Conservation (phyloP, 208 protist species). For the Spongospora subterranea region DNA sequence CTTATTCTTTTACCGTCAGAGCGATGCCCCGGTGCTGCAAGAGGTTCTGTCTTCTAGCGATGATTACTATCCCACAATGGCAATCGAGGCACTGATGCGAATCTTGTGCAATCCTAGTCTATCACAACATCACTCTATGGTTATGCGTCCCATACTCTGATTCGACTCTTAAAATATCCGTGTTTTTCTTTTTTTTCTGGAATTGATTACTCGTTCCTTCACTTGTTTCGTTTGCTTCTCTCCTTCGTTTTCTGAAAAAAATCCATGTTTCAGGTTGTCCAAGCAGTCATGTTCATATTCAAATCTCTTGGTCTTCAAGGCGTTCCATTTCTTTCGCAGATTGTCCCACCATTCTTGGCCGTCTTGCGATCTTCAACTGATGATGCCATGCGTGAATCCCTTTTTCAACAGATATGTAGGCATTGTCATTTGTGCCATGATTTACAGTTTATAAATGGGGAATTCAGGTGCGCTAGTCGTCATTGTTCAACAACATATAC, state of each 20-base stretch:
- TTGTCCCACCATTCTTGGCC: conserved; percentile 83
- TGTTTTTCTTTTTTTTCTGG: no score
- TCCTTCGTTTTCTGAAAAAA: background rate
- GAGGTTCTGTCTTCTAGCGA: conserved; percentile 66
- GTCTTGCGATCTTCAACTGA: conserved; percentile 73
- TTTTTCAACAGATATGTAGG: conserved; percentile 72
- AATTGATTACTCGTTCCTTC: no score
- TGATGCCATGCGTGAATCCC: conserved; percentile 72
- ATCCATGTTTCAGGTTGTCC: conserved; percentile 64
- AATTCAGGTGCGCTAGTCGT: conserved; percentile 74
- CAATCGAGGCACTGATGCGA: conserved; percentile 80
- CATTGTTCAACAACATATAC: conserved; percentile 83
- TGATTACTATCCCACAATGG: conserved; percentile 83
- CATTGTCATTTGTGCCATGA: background rate
- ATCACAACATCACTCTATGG: conserved; percentile 75
- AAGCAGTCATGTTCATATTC: conserved; percentile 83
- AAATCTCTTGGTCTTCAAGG: conserved; percentile 79
- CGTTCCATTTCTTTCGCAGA: conserved; percentile 81
- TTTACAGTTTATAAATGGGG: conserved; percentile 65
- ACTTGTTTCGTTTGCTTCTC: no score
- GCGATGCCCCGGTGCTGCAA: background rate
- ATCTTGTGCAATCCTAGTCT: conserved; percentile 83
- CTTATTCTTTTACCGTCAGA: background rate
- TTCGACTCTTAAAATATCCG: no score
- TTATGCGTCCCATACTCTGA: no score